These are phyloP conservation scores for Pythium grandisporangium DNA, from an alignment of 352 stramenopile genomes.

Conservation along the genomic window DNA sequence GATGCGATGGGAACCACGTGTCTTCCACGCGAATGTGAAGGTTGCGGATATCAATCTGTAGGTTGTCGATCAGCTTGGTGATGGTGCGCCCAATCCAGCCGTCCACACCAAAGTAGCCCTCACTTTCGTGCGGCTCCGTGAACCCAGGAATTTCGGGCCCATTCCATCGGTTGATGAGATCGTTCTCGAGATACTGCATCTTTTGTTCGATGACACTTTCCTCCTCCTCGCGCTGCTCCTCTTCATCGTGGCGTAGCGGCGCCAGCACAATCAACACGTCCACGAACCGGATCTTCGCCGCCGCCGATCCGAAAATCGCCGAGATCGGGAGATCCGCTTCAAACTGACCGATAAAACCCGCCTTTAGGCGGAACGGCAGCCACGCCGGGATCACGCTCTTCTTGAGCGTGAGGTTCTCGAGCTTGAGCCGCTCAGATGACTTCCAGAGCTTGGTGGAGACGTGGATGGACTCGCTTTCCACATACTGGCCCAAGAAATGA, in stretches of 20 bases:
- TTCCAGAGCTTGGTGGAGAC: conserved; percentile 86
- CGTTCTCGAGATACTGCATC: conserved; percentile 56
- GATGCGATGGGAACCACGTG: conserved; percentile 36
- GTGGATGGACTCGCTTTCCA: conserved; percentile 78
- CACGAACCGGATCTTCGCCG: conserved; percentile 83
- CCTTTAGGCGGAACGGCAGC: conserved; percentile 81
- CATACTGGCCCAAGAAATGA: conserved; percentile 82
- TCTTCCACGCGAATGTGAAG: conserved; percentile 83
- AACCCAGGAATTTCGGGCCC: conserved; percentile 60
- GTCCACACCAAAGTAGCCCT: conserved; percentile 85
- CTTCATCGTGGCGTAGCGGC: conserved; percentile 61
- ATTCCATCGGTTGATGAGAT: conserved; percentile 72
- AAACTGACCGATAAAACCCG: conserved; percentile 80
- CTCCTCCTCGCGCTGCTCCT: conserved; percentile 57
- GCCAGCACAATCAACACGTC: conserved; percentile 78
- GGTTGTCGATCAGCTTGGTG: conserved; percentile 87
- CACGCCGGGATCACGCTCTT: conserved; percentile 69
- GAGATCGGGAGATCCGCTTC: conserved; percentile 80
- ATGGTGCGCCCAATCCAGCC: conserved; percentile 84
- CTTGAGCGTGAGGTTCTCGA: conserved; percentile 83
- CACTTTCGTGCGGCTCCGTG: conserved; percentile 54
- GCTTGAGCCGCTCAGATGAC: conserved; percentile 79
- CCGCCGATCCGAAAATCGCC: conserved; percentile 68
- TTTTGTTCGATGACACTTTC: conserved; percentile 51
- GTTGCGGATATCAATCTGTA: conserved; percentile 85